Base-by-base conservation (phyloP, 2,329 filamentous ascomycete species). In the Ceratocystis alfenasii region DNA sequence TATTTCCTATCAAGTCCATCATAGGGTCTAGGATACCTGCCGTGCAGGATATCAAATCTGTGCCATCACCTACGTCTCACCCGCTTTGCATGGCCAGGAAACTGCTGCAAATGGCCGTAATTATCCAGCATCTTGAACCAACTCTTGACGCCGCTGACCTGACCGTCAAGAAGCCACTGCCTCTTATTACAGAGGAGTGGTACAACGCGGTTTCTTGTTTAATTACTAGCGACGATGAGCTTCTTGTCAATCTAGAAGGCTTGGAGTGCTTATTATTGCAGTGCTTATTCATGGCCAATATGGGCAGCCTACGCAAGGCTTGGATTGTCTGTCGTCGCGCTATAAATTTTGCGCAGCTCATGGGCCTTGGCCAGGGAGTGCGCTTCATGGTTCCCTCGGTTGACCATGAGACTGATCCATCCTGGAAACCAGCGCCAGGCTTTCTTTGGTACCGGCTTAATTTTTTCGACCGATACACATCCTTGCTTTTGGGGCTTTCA, bases 291-390 rank as follows among this genome's bases (percentile, higher is more conserved):
- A 78, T 83, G 64, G 74, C 76, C 46, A 82, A 83, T 66, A 76
- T 75, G 0, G 83, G 83, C 0, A 82, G 81, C 57, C 73, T 83
- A 1, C 78, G 81, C 25, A 79, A 80, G 57, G 75, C 80, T 1
- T 85, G 82, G 81, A 71, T 85, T 25, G 76, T 74, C 5, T 76
- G 76, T 25, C 78, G 82, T 0, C 75, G 80, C 4, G 79, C 79
- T 3, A 72, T 84, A 44, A 77, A 75, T 59, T 73, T 83, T 45
- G 80, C 77, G 0, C 80, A 82, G 70, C 76, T 81, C 36, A 78
- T 83, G 73, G 78, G 80, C 3, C 73, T 80, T 15, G 76, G 79
- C 67, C 73, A 72, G 63, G 69, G 71, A 65, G 68, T 72, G 46
- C 70, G 71, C 45, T 69, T 73, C 10, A 70, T 78, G 2, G 73